phyloP scores from a whole-genome alignment of 169 alveolate species.

The Perkinsus marinus region DNA sequence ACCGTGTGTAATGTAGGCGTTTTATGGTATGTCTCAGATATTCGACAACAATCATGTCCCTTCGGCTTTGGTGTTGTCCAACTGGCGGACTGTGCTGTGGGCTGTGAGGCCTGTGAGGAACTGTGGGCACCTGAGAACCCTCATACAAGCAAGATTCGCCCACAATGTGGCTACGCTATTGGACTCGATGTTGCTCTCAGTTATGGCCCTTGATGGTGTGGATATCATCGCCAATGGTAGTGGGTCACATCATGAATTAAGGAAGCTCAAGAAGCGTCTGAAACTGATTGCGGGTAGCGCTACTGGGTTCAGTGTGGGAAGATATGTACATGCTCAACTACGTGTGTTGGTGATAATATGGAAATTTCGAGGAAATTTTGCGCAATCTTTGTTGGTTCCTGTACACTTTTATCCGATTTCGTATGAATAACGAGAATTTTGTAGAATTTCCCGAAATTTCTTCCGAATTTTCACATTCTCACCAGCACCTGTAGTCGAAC shows the following conservation, averaged over 20 bases:
- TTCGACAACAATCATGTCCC: not conserved
- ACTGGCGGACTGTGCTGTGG: conserved; percentile 37
- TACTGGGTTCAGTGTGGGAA: not conserved
- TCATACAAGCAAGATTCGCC: not conserved
- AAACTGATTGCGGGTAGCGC: not conserved
- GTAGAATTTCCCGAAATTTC: too few species aligned
- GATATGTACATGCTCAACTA: too few species aligned
- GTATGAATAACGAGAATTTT: too few species aligned
- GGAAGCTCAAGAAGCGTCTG: not conserved
- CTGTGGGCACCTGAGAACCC: conserved; percentile 61
- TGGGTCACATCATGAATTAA: not conserved
- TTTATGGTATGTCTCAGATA: not conserved
- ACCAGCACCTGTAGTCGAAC: too few species aligned
- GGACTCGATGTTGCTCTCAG: not conserved
- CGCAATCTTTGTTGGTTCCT: too few species aligned
- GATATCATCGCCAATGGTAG: conserved; percentile 56
- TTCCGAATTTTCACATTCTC: too few species aligned
- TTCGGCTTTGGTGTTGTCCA: not conserved
- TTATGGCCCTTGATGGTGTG: conserved; percentile 50
- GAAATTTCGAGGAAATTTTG: too few species aligned
- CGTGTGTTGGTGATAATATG: too few species aligned
- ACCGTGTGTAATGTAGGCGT: not conserved
- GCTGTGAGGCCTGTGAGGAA: conserved; percentile 68
- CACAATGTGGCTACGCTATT: not conserved
- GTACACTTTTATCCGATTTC: too few species aligned